phyloP scores from a whole-genome alignment of 345 rosid species.

The rapeseed (Brassica napus) region DNA sequence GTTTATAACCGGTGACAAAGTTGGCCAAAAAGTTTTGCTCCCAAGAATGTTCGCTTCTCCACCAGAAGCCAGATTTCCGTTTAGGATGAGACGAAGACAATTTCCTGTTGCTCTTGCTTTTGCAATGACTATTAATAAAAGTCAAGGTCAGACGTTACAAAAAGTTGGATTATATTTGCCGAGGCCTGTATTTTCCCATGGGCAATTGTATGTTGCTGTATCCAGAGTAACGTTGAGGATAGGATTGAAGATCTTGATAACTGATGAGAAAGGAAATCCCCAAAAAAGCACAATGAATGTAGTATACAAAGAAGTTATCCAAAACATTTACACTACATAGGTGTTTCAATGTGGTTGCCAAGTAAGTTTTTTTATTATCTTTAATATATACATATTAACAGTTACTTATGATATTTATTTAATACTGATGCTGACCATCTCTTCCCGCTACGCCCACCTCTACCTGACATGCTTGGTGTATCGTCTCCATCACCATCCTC shows the following conservation, averaged over 20 bases:
- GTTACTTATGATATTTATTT: not conserved
- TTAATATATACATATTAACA: too few species aligned
- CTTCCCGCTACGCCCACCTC: conserved; percentile 43
- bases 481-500: conserved; percentile 51
- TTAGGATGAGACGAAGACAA: not conserved
- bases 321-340: not conserved
- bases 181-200: not conserved
- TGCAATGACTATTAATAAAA: not conserved
- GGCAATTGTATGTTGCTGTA: not conserved
- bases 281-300: not conserved
- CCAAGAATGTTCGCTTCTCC: not conserved
- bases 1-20: not conserved
- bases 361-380: not conserved
- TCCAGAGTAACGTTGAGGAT: not conserved
- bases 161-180: not conserved
- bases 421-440: conserved; percentile 41
- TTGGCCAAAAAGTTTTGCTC: not conserved
- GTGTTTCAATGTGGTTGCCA: not conserved
- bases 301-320: not conserved
- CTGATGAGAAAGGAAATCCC: not conserved
- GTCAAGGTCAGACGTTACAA: not conserved
- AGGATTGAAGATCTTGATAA: not conserved
- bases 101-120: not conserved
- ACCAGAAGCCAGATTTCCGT: not conserved
- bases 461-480: conserved; percentile 45